Conservation (phyloP, 805 yeast genomes). For the Wickerhamomyces silvicola region DNA sequence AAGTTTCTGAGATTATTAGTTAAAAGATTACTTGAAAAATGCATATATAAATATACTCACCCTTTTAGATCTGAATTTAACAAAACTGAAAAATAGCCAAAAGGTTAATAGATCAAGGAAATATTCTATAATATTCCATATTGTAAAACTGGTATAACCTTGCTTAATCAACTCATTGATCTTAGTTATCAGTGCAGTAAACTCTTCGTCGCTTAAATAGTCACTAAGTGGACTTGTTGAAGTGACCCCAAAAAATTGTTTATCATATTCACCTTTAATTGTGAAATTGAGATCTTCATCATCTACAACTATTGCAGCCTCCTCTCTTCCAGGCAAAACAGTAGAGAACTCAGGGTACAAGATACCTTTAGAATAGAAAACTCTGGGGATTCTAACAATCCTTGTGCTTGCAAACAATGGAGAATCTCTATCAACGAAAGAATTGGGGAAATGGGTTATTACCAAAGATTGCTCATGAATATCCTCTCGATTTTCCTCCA, state of each 20-base stretch:
- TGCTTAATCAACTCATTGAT: constrained; percentile 37
- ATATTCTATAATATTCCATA: constrained; percentile 35
- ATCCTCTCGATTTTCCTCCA: constrained; percentile 18
- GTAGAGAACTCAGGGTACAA: constrained; percentile 50
- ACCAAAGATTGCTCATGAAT: constrained; percentile 33
- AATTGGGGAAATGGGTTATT: constrained; percentile 64
- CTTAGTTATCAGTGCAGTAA: constrained; percentile 31
- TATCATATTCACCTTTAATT: constrained; percentile 33
- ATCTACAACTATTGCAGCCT: constrained; percentile 44
- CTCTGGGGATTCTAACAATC: constrained; percentile 60
- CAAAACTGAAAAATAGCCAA: constrained; percentile 33
- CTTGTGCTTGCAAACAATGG: constrained; percentile 34
- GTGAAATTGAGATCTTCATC: constrained; percentile 2
- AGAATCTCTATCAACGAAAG: constrained; percentile 32
- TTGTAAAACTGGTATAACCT: constrained; percentile 34
- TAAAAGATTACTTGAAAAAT: not conserved
- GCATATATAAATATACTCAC: constrained; percentile 3
- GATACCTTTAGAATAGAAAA: constrained; percentile 29
- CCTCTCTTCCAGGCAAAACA: constrained; percentile 52
- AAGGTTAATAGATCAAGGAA: constrained; percentile 32
- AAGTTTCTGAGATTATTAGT: constrained; percentile 30
- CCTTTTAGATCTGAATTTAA: constrained; percentile 23
- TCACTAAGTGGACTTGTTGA: constrained; percentile 46
- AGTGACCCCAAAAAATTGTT: constrained; percentile 42
- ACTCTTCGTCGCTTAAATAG: constrained; percentile 32